phyloP scores from a whole-genome alignment of 2,329 filamentous ascomycete species.

The Sphaerostilbella broomeana region DNA sequence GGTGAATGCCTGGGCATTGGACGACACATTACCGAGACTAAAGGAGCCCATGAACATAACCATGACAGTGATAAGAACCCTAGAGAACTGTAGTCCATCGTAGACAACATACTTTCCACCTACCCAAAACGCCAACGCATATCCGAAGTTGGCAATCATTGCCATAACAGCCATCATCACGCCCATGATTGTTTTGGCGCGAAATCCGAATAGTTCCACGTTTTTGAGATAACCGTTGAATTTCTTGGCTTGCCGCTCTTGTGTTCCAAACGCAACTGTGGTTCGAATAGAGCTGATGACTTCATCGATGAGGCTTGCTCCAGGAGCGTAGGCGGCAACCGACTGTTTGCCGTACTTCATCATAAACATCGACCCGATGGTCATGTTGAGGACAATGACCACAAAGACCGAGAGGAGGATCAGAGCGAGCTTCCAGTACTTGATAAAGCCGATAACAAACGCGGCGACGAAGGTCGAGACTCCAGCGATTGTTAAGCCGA shows the following conservation, averaged over 20 bases:
- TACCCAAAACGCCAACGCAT: conserved; percentile 35
- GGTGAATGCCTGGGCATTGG: conserved; percentile 22
- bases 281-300: conserved; percentile 32
- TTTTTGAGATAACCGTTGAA: conserved; percentile 18
- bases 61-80: conserved; percentile 25
- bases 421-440: conserved; percentile 45
- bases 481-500: conserved; percentile 36
- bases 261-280: conserved; percentile 33
- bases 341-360: neutral
- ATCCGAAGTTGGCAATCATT: conserved; percentile 30
- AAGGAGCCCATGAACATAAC: conserved; percentile 5
- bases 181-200: conserved; percentile 28
- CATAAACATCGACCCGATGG: neutral
- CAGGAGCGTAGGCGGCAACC: neutral
- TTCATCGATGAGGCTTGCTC: conserved; percentile 28
- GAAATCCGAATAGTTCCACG: conserved; percentile 22
- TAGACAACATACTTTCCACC: conserved; percentile 28
- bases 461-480: conserved; percentile 37
- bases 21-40: conserved; percentile 10
- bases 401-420: conserved; percentile 21
- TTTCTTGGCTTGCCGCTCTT: conserved; percentile 25
- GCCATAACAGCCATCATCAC: conserved; percentile 27
- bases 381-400: conserved; percentile 1
- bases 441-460: conserved; percentile 43
- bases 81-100: conserved; percentile 26